These are phyloP conservation scores for Fusarium burgessii DNA, from an alignment of 2,329 filamentous ascomycete species.

Conservation along the genomic window DNA sequence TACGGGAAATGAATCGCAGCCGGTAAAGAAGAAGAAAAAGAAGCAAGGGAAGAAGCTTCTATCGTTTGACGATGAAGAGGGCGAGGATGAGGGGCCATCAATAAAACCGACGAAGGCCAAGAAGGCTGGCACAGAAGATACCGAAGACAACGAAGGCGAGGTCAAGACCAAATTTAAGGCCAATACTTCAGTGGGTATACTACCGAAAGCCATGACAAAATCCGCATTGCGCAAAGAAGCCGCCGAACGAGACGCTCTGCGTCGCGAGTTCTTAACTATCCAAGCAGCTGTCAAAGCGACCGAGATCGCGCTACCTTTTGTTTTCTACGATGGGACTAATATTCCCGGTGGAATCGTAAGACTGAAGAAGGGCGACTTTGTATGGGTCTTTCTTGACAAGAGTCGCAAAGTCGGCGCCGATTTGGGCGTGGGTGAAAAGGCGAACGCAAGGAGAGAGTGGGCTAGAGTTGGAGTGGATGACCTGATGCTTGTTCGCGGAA, in stretches of 20 bases:
- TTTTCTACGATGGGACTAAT: slow-evolving; percentile 96
- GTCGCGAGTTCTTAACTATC: slow-evolving; percentile 83
- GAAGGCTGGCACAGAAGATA: slow-evolving; percentile 52
- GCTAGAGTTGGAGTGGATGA: slow-evolving; percentile 95
- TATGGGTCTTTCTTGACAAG: slow-evolving; percentile 94
- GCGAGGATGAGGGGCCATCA: slow-evolving; percentile 61
- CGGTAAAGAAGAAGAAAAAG: slow-evolving; percentile 56
- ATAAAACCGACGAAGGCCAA: slow-evolving; percentile 50
- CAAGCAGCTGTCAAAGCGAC: slow-evolving; percentile 90
- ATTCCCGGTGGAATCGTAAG: slow-evolving; percentile 85
- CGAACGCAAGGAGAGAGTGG: slow-evolving; percentile 82
- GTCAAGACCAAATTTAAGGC: slow-evolving; percentile 65
- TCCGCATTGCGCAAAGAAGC: slow-evolving; percentile 83
- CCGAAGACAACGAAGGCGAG: slow-evolving; percentile 43
- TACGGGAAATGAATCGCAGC: slow-evolving; percentile 38
- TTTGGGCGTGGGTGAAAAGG: slow-evolving; percentile 76
- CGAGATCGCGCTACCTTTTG: slow-evolving; percentile 91
- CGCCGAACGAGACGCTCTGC: slow-evolving; percentile 79
- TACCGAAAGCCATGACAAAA: slow-evolving; percentile 79
- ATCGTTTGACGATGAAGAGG: slow-evolving; percentile 79
- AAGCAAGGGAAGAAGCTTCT: slow-evolving; percentile 62
- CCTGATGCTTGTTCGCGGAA: slow-evolving; percentile 89
- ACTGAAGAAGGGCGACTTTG: slow-evolving; percentile 91
- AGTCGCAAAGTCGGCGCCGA: slow-evolving; percentile 92
- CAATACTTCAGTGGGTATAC: slow-evolving; percentile 70